A percentile compares a stretch with the other conserved stretches of the same genome.
Evolutionary conservation across 768 basidiomycete genomes (phyloP).

Genomic region (Pulveroboletus sp.): DNA sequence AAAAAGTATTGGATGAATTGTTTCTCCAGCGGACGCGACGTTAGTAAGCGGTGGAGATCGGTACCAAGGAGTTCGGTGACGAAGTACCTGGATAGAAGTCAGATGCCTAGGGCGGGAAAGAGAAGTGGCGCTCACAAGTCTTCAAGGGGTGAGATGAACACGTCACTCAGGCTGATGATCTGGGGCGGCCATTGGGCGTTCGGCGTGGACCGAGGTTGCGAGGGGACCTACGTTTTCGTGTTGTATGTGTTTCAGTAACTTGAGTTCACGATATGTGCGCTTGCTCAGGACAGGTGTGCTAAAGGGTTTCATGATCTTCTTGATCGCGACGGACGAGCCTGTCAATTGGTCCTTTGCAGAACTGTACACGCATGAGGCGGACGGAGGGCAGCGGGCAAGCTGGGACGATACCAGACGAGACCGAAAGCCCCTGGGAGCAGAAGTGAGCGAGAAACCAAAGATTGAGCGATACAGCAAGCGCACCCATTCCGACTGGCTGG

Average conservation of each 20-base stretch:
- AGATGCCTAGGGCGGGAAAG: neutral
- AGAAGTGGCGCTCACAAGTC: slow-evolving; percentile 65
- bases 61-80: slow-evolving; percentile 98
- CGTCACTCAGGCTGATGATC: slow-evolving; percentile 98
- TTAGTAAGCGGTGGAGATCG: slow-evolving; percentile 94
- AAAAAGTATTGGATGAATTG: slow-evolving; percentile 99
- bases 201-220: slow-evolving; percentile 3
- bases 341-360: slow-evolving; percentile 95
- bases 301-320: slow-evolving; percentile 99
- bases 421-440: slow-evolving; percentile 75
- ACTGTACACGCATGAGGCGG: slow-evolving; percentile 39
- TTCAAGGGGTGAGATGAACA: slow-evolving; percentile 99
- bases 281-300: slow-evolving; percentile 97
- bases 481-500: slow-evolving; percentile 98
- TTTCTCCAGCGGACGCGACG: slow-evolving; percentile 95
- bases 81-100: slow-evolving; percentile 69
- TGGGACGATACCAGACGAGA: slow-evolving; percentile 77
- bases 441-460: slow-evolving; percentile 16
- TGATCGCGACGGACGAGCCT: slow-evolving; percentile 91
- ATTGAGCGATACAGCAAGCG: slow-evolving; percentile 29
- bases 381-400: neutral
- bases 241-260: slow-evolving; percentile 96
- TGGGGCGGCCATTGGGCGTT: slow-evolving; percentile 28
- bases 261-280: slow-evolving; percentile 95
- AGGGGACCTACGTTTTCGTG: slow-evolving; percentile 82